A percentile compares a stretch with the other conserved stretches of the same genome.
phyloP scores from a whole-genome alignment of 768 basidiomycete genomes.

The Asterophora parasitica region DNA sequence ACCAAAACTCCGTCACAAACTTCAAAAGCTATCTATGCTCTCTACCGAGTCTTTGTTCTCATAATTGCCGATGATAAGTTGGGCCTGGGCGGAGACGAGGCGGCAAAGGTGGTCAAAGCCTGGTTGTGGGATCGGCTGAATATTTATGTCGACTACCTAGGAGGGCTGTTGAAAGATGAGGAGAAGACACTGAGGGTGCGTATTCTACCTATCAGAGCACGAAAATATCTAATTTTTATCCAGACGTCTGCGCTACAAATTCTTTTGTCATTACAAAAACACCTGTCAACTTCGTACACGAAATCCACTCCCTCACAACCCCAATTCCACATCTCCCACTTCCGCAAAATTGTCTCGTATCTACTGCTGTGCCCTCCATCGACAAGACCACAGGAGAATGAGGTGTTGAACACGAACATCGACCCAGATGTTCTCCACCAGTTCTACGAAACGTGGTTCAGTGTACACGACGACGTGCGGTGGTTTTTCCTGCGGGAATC shows the following conservation, averaged over 20 bases:
- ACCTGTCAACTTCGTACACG: constrained; percentile 65
- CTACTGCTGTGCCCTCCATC: constrained; percentile 62
- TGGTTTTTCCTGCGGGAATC: constrained; percentile 88
- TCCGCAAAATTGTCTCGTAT: constrained; percentile 57
- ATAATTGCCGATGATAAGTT: constrained; percentile 42
- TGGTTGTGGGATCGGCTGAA: constrained; percentile 82
- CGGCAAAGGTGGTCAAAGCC: constrained; percentile 58
- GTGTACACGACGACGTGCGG: constrained; percentile 75
- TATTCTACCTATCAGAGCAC: constrained; percentile 1
- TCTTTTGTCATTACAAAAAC: constrained; percentile 69
- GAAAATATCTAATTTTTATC: background rate
- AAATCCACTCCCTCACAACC: constrained; percentile 42
- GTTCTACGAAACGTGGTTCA: constrained; percentile 71
- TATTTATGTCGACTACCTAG: constrained; percentile 63
- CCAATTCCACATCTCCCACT: constrained; percentile 65
- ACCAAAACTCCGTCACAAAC: constrained; percentile 49
- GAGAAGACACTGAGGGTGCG: constrained; percentile 73
- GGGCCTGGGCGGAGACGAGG: constrained; percentile 43
- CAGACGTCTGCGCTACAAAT: constrained; percentile 73
- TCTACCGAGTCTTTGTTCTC: constrained; percentile 49
- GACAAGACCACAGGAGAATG: constrained; percentile 16
- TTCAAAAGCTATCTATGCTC: constrained; percentile 74
- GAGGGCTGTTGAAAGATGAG: constrained; percentile 67
- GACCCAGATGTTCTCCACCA: constrained; percentile 56
- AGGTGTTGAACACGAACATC: constrained; percentile 30